phyloP scores from a whole-genome alignment of 345 rosid genomes.

The Litchi chinensis region DNA sequence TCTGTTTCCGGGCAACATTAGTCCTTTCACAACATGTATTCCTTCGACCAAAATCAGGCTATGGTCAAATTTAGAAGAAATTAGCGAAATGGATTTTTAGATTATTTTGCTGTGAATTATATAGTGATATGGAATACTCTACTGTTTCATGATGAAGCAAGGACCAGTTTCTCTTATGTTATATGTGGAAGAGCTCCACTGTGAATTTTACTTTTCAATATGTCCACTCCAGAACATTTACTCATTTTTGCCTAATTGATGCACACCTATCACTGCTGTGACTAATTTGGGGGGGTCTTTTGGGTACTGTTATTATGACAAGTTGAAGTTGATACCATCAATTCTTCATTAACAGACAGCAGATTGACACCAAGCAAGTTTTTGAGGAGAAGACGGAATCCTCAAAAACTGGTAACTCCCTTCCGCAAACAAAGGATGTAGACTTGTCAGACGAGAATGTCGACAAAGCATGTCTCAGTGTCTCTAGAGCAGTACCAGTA shows the following conservation, averaged over 20 bases:
- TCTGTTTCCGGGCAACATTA: background rate
- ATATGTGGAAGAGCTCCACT: background rate
- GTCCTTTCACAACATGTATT: background rate
- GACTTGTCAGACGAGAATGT: conserved; percentile 71
- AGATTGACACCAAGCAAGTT: conserved; percentile 77
- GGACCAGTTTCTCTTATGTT: background rate
- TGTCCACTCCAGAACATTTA: background rate
- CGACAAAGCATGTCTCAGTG: conserved; percentile 86
- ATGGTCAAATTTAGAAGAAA: background rate
- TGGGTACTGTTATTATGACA: background rate
- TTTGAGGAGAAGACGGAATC: conserved; percentile 72
- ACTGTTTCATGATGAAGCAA: conserved; percentile 3
- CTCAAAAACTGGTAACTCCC: conserved; percentile 43
- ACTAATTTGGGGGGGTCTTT: background rate
- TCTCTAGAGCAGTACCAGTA: conserved; percentile 51
- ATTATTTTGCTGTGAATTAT: background rate
- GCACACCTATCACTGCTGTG: background rate
- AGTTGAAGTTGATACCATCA: background rate
- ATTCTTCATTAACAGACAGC: conserved; percentile 54
- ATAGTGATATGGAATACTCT: background rate
- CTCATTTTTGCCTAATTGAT: background rate
- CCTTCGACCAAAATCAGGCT: background rate
- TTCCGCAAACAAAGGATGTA: conserved; percentile 65
- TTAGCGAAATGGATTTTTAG: background rate
- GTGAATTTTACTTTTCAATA: background rate